Evolutionary conservation across 202 grass and related monocot species (phyloP).

Genomic region (Schoenoplectus tabernaemontani): DNA sequence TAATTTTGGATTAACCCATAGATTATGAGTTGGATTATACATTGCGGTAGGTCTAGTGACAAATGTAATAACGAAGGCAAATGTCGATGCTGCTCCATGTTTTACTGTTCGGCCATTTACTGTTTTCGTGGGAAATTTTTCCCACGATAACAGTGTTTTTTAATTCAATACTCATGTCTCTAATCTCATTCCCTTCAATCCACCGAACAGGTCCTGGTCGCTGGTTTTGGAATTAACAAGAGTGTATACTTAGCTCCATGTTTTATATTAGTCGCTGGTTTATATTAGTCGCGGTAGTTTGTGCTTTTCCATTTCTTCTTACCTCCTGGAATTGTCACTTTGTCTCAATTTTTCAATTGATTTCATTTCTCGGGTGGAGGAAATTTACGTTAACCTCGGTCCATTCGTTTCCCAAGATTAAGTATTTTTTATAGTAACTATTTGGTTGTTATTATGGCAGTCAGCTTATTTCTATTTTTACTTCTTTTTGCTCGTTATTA

Average conservation of each 20-base stretch:
- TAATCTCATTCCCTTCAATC: too few species aligned
- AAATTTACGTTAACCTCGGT: conserved; percentile 10
- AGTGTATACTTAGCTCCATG: not conserved
- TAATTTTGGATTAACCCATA: conserved; percentile 11
- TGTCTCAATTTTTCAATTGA: conserved; percentile 5
- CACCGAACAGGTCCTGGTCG: not conserved
- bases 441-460: not conserved
- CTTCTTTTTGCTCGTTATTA: too few species aligned
- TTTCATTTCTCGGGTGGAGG: not conserved
- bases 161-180: too few species aligned
- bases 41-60: not conserved
- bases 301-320: conserved; percentile 6
- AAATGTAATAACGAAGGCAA: not conserved
- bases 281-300: conserved; percentile 2
- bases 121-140: too few species aligned
- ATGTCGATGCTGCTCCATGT: conserved; percentile 8
- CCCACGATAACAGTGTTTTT: too few species aligned
- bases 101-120: not conserved
- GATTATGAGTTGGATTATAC: conserved; percentile 19
- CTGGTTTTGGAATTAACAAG: not conserved
- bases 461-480: too few species aligned
- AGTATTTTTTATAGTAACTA: not conserved
- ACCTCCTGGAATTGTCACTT: conserved; percentile 10
- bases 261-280: conserved; percentile 15
- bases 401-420: not conserved